phyloP scores from a whole-genome alignment of 1,284 basidiomycete species.

The Calocybe gambosa region DNA sequence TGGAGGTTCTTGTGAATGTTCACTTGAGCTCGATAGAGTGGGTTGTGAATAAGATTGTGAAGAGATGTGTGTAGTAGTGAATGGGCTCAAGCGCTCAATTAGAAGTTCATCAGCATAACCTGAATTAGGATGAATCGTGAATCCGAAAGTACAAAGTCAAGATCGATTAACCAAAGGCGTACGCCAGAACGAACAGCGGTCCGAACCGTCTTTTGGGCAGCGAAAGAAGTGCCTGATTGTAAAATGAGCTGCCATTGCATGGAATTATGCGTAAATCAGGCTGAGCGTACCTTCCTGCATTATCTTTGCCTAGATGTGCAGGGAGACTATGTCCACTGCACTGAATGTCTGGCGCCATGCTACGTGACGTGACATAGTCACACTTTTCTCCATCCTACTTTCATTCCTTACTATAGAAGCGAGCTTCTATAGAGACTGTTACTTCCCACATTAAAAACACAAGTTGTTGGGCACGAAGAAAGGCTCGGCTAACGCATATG shows the following conservation, averaged over 20 bases:
- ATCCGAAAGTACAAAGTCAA: neutral
- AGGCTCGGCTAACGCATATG: too few species aligned
- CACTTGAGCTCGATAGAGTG: neutral
- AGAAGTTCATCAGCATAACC: constrained; percentile 21
- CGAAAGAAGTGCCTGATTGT: constrained; percentile 22
- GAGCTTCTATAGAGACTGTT: too few species aligned
- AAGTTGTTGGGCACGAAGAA: too few species aligned
- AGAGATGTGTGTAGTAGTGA: neutral
- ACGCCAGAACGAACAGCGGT: constrained; percentile 25
- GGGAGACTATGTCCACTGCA: neutral
- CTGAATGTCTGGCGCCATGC: neutral
- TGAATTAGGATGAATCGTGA: constrained; percentile 6
- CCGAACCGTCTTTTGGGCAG: constrained; percentile 20
- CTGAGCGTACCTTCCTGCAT: constrained; percentile 16
- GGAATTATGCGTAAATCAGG: neutral
- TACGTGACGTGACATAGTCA: neutral
- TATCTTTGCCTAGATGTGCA: neutral
- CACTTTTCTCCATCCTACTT: too few species aligned
- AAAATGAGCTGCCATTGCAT: neutral
- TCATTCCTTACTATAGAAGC: too few species aligned
- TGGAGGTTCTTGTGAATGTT: neutral
- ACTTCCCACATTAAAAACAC: too few species aligned
- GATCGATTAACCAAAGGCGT: constrained; percentile 1
- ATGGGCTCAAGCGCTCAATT: constrained; percentile 2
- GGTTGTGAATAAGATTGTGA: neutral